phyloP scores from a whole-genome alignment of 208 protist species.

The Naegleria fowleri region DNA sequence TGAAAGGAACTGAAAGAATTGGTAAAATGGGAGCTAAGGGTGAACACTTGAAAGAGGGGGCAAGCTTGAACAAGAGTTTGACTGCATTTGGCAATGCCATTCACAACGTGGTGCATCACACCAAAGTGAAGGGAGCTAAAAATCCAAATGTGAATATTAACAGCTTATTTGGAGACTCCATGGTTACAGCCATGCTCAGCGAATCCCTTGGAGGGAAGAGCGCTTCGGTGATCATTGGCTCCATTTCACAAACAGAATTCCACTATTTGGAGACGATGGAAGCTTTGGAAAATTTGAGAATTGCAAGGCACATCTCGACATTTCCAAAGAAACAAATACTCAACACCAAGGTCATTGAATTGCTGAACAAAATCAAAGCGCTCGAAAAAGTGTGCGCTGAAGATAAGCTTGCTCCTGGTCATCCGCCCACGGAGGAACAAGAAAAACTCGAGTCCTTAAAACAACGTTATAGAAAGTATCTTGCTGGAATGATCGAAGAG shows the following conservation, averaged over 20 bases:
- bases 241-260: slow-evolving; percentile 8
- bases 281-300: not conserved
- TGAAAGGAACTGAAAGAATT: slow-evolving; percentile 25
- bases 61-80: slow-evolving; percentile 9
- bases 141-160: not conserved
- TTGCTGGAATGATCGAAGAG: not conserved
- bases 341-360: not conserved
- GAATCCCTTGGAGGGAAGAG: not conserved
- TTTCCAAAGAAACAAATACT: not conserved
- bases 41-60: not conserved
- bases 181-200: not conserved
- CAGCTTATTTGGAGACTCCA: slow-evolving; percentile 6
- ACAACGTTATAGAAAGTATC: no score
- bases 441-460: not conserved
- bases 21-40: not conserved
- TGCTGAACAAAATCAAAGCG: not conserved
- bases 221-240: not conserved
- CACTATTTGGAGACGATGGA: slow-evolving; percentile 23
- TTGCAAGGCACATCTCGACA: not conserved
- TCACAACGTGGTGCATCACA: not conserved
- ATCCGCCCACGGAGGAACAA: not conserved
- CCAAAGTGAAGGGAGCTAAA: not conserved
- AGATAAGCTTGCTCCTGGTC: not conserved
- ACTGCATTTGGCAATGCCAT: slow-evolving; percentile 17
- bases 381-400: not conserved